A percentile compares a stretch with the other conserved stretches of the same genome.
Evolutionary conservation across 2,329 filamentous ascomycete genomes (phyloP).

Genomic region (Pseudogymnoascus sp.): DNA sequence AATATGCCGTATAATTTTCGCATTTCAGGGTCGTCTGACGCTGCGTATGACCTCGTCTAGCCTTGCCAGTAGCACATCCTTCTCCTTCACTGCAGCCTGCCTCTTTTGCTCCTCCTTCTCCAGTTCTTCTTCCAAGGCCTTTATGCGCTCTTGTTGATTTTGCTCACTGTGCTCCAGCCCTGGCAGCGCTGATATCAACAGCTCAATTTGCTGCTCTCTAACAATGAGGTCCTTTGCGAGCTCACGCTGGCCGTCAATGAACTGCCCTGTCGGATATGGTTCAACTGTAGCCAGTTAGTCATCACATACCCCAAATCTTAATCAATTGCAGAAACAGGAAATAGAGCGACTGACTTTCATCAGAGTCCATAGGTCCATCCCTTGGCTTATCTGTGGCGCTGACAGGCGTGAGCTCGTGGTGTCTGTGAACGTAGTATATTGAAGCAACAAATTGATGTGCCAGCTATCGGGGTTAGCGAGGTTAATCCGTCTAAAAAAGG

Average conservation of each 20-base stretch:
- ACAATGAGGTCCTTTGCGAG: slow-evolving; percentile 69
- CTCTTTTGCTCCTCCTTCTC: slow-evolving; percentile 56
- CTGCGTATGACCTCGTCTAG: slow-evolving; percentile 56
- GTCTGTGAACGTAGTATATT: slow-evolving; percentile 58
- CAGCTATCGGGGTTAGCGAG: slow-evolving; percentile 40
- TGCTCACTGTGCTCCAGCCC: slow-evolving; percentile 72
- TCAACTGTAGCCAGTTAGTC: slow-evolving; percentile 40
- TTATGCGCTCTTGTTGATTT: slow-evolving; percentile 64
- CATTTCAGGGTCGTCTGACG: slow-evolving; percentile 47
- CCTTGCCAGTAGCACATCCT: slow-evolving; percentile 51
- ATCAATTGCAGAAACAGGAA: slow-evolving; percentile 17
- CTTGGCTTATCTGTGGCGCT: slow-evolving; percentile 51
- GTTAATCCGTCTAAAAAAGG: background rate
- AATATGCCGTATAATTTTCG: too few species aligned
- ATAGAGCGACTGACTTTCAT: slow-evolving; percentile 16
- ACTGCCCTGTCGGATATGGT: slow-evolving; percentile 55
- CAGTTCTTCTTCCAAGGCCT: slow-evolving; percentile 58
- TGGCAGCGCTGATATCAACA: slow-evolving; percentile 65
- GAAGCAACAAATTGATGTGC: slow-evolving; percentile 62
- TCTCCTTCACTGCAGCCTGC: slow-evolving; percentile 56
- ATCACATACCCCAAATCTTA: background rate
- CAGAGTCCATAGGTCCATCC: slow-evolving; percentile 44
- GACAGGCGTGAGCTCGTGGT: slow-evolving; percentile 59
- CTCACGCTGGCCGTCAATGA: slow-evolving; percentile 62
- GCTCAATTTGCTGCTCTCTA: slow-evolving; percentile 78